These are phyloP conservation scores for Hexamita inflata DNA, from an alignment of 208 protist genomes.

Conservation along the genomic window DNA sequence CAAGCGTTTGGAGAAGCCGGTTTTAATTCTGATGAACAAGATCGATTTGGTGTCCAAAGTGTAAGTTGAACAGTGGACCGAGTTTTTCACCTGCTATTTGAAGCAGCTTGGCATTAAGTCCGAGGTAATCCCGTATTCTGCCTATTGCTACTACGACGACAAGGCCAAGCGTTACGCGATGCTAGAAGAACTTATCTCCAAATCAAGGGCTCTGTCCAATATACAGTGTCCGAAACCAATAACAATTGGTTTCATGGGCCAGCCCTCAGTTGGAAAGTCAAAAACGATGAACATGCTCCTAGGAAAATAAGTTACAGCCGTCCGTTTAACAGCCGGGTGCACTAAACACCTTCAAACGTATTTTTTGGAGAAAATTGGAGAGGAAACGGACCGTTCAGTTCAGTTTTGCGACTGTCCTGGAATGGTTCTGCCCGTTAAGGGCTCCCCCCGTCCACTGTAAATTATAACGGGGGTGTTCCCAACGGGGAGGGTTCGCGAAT, in stretches of 20 bases:
- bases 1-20: neutral
- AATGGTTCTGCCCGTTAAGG: constrained; percentile 8
- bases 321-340: neutral
- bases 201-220: neutral
- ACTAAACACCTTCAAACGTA: constrained; percentile 25
- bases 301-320: neutral
- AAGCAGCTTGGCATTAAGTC: neutral
- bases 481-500: neutral
- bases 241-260: constrained; percentile 13
- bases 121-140: neutral
- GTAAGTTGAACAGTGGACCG: neutral
- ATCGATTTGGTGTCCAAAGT: neutral
- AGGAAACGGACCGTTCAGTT: constrained; percentile 12
- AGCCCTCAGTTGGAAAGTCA: constrained; percentile 20
- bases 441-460: neutral
- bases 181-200: neutral
- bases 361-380: neutral
- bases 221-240: neutral
- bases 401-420: constrained; percentile 24
- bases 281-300: constrained; percentile 2
- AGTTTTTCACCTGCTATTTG: neutral
- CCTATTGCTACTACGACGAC: neutral
- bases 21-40: constrained; percentile 18
- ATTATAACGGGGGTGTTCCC: constrained; percentile 20
- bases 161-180: neutral